Evolutionary conservation across 495 filamentous ascomycete genomes (phyloP).

Genomic region (Mytilinidion resinicola): DNA sequence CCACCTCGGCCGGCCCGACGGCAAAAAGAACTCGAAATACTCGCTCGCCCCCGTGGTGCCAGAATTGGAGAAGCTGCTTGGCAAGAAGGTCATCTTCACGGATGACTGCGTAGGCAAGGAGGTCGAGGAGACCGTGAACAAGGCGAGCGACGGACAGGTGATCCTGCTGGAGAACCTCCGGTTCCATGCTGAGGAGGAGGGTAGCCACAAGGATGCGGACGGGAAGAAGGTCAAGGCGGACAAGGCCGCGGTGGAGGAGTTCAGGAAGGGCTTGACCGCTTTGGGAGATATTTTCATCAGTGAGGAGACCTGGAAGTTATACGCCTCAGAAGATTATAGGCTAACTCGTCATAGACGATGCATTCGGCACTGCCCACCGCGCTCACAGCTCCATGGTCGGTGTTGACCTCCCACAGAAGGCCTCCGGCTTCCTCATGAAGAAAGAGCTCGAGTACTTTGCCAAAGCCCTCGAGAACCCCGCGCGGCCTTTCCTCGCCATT

Average conservation of each 20-base stretch:
- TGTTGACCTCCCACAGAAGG: conserved; percentile 88
- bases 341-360: conserved; percentile 62
- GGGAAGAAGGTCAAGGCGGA: conserved; percentile 99
- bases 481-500: conserved; percentile 97
- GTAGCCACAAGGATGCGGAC: conserved; percentile 80
- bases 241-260: conserved; percentile 82
- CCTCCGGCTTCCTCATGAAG: conserved; percentile 97
- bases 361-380: conserved; percentile 97
- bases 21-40: conserved; percentile 85
- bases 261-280: conserved; percentile 90
- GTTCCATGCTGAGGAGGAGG: conserved; percentile 97
- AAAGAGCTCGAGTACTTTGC: conserved; percentile 99
- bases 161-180: conserved; percentile 95
- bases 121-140: conserved; percentile 83
- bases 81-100: conserved; percentile 74
- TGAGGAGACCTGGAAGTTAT: conserved; percentile 42
- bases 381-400: conserved; percentile 99
- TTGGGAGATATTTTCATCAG: conserved; percentile 96
- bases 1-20: conserved; percentile 92
- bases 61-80: conserved; percentile 85
- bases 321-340: conserved; percentile 1
- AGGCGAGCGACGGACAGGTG: conserved; percentile 73
- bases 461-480: conserved; percentile 84
- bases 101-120: conserved; percentile 86
- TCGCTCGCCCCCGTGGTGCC: conserved; percentile 85